Evolutionary conservation across 345 rosid species (phyloP).

Genomic region (Iberis pinnata): DNA sequence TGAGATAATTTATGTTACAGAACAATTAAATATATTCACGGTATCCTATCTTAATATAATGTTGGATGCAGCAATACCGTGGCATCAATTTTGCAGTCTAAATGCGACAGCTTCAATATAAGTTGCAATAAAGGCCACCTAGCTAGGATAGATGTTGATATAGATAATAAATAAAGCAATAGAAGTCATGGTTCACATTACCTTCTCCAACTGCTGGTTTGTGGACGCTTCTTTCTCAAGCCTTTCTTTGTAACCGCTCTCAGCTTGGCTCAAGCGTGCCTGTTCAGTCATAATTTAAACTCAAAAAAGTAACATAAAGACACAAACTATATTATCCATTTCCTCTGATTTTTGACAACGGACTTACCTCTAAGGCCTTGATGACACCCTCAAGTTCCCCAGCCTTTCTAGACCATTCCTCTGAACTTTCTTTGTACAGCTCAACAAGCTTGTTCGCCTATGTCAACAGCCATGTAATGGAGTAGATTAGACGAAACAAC

Average conservation of each 20-base stretch:
- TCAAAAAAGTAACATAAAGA: conserved; percentile 16
- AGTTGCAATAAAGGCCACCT: conserved; percentile 16
- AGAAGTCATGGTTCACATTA: conserved; percentile 20
- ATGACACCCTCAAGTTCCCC: conserved; percentile 96
- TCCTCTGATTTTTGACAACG: conserved; percentile 5
- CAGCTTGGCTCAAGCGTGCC: conserved; percentile 67
- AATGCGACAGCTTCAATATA: conserved; percentile 3
- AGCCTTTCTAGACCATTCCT: conserved; percentile 91
- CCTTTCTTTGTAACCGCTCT: conserved; percentile 60
- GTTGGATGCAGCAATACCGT: neutral
- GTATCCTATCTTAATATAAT: conserved; percentile 1
- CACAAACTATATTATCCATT: neutral
- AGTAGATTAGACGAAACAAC: conserved; percentile 14
- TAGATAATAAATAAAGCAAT: conserved; percentile 4
- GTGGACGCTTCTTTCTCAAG: conserved; percentile 67
- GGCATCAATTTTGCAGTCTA: neutral
- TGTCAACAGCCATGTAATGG: conserved; percentile 9
- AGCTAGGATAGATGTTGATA: neutral
- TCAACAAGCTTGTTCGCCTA: conserved; percentile 88
- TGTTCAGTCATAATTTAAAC: conserved; percentile 27
- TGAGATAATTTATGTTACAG: conserved; percentile 3
- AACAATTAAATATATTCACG: conserved; percentile 6
- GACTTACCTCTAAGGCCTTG: conserved; percentile 79
- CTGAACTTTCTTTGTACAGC: conserved; percentile 81
- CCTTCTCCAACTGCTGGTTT: conserved; percentile 71